Conservation (phyloP, 805 yeast genomes). For the Candida silvicultrix region DNA sequence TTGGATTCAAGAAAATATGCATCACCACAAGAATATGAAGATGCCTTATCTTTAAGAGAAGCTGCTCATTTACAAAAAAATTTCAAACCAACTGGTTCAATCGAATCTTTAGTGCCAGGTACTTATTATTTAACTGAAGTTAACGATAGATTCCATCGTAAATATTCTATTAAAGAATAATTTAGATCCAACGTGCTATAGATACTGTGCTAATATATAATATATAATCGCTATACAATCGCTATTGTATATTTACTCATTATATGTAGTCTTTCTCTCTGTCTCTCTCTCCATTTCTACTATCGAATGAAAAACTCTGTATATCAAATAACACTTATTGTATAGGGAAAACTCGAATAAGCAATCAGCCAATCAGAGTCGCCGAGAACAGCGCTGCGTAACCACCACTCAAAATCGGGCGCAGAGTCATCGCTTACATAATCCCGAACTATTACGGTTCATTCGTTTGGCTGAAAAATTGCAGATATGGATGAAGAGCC, state of each 20-base stretch:
- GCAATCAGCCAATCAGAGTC: not conserved
- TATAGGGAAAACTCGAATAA: too few relatives aligned
- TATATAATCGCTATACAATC: too few relatives aligned
- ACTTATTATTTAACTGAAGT: slow-evolving; percentile 77
- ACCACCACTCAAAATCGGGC: too few relatives aligned
- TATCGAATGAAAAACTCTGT: not conserved
- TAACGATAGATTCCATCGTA: slow-evolving; percentile 86
- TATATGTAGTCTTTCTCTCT: too few relatives aligned
- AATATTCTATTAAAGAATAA: slow-evolving; percentile 64
- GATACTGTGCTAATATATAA: not conserved
- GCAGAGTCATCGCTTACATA: too few relatives aligned
- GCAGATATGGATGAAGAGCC: too few relatives aligned
- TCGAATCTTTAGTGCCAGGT: slow-evolving; percentile 66
- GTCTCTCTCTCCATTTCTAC: not conserved
- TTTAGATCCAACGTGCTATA: not conserved
- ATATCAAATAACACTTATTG: not conserved
- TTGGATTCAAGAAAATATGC: slow-evolving; percentile 58
- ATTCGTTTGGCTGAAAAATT: too few relatives aligned
- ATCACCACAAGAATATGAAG: slow-evolving; percentile 78
- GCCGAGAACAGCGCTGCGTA: not conserved
- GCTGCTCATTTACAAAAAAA: slow-evolving; percentile 77
- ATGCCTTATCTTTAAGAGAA: slow-evolving; percentile 81
- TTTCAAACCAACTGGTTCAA: slow-evolving; percentile 73
- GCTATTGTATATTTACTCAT: too few relatives aligned
- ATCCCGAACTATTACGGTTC: too few relatives aligned